These are phyloP conservation scores for Fraxinus xanthoxyloides DNA, from an alignment of 305 asterid genomes.

Conservation along the genomic window DNA sequence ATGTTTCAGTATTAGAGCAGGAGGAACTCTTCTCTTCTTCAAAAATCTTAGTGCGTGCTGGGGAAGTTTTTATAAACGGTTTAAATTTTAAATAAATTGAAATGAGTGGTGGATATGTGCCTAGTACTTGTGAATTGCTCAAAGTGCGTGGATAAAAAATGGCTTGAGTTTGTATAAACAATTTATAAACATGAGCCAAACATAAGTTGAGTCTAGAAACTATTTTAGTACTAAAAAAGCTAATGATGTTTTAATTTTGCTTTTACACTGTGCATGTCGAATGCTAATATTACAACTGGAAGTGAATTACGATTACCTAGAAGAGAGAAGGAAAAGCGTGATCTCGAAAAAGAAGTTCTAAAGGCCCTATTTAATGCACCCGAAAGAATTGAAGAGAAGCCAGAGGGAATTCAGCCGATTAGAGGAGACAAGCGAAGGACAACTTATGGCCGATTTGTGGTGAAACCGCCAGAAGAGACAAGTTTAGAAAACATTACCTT, in stretches of 20 bases:
- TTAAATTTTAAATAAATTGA: not conserved
- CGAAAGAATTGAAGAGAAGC: slow-evolving; percentile 36
- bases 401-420: slow-evolving; percentile 14
- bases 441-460: slow-evolving; percentile 37
- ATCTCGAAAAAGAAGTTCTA: slow-evolving; percentile 49
- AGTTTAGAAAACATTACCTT: slow-evolving; percentile 45
- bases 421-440: slow-evolving; percentile 30
- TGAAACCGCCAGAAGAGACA: slow-evolving; percentile 48
- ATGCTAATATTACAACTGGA: slow-evolving; percentile 24
- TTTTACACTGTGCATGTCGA: slow-evolving; percentile 35
- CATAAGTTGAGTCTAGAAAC: not conserved
- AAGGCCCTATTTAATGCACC: slow-evolving; percentile 47
- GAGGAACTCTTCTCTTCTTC: not conserved
- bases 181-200: not conserved
- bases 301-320: slow-evolving; percentile 26
- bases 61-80: not conserved
- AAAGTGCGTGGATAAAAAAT: not conserved
- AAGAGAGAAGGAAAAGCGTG: slow-evolving; percentile 30
- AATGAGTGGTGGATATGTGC: not conserved
- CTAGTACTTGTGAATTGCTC: not conserved
- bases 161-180: not conserved
- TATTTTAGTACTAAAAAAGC: slow-evolving; percentile 7
- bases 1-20: not conserved
- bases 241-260: slow-evolving; percentile 12
- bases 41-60: not conserved